Evolutionary conservation across 176 grass and related monocot genomes (phyloP).

Genomic region (Phoenix dactylifera): DNA sequence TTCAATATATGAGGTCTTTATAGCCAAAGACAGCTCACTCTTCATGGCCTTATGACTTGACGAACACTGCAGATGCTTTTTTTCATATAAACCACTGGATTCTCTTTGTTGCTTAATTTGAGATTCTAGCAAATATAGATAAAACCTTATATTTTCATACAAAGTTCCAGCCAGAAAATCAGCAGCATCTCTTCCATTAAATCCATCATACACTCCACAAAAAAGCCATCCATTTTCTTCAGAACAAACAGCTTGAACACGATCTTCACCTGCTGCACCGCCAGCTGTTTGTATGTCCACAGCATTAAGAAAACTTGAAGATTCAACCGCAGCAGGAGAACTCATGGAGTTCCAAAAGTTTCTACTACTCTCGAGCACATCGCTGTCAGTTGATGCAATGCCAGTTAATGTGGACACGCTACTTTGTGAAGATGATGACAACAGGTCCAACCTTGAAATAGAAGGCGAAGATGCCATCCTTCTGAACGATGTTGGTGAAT

Average conservation of each 20-base stretch:
- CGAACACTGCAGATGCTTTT: slow-evolving; percentile 5
- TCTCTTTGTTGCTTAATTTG: slow-evolving; percentile 54
- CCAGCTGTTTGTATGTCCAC: slow-evolving; percentile 88
- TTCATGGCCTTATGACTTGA: slow-evolving; percentile 14
- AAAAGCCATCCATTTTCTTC: slow-evolving; percentile 97
- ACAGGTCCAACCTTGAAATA: slow-evolving; percentile 62
- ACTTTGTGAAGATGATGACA: slow-evolving; percentile 26
- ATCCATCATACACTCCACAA: slow-evolving; percentile 97
- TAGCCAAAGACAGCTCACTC: slow-evolving; percentile 62
- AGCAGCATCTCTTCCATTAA: slow-evolving; percentile 96
- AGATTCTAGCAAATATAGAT: slow-evolving; percentile 67
- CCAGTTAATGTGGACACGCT: slow-evolving; percentile 23
- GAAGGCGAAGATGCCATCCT: slow-evolving; percentile 84
- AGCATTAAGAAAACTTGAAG: slow-evolving; percentile 71
- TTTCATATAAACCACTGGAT: slow-evolving; percentile 11
- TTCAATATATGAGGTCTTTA: slow-evolving; percentile 50
- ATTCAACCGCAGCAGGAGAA: slow-evolving; percentile 38
- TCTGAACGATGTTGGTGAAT: slow-evolving; percentile 93
- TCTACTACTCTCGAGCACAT: slow-evolving; percentile 55
- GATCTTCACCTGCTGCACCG: slow-evolving; percentile 95
- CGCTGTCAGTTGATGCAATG: slow-evolving; percentile 30
- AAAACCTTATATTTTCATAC: slow-evolving; percentile 87
- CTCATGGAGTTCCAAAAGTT: slow-evolving; percentile 45
- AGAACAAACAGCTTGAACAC: slow-evolving; percentile 98
- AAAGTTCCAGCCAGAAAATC: slow-evolving; percentile 91